These are phyloP conservation scores for Holtermanniella nyarrowii DNA, from an alignment of 768 basidiomycete genomes.

Conservation along the genomic window DNA sequence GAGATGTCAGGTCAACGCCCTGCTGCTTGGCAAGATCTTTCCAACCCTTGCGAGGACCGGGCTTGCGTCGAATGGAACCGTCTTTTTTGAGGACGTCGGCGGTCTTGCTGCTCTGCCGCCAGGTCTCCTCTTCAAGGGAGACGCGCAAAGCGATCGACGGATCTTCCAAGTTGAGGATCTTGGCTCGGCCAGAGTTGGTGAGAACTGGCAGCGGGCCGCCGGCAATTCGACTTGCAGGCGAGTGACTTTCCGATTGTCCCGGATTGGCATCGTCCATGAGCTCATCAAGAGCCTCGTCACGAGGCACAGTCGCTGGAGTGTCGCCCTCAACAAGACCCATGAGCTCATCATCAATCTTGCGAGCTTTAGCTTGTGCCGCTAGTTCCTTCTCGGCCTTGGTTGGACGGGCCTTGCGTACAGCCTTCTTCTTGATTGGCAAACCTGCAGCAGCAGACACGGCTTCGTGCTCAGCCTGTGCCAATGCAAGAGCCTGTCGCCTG, in stretches of 20 bases:
- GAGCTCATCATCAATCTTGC: conserved; percentile 31
- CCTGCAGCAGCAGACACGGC: conserved; percentile 14
- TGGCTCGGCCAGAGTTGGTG: conserved; percentile 3
- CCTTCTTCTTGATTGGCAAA: background rate
- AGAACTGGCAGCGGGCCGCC: background rate
- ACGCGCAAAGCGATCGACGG: conserved; percentile 18
- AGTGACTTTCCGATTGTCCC: background rate
- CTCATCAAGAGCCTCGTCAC: background rate
- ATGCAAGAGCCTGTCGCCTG: too few relatives aligned
- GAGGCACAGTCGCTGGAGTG: background rate
- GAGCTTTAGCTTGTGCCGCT: conserved; percentile 5
- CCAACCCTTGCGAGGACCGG: conserved; percentile 37
- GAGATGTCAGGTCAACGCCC: background rate
- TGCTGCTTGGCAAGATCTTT: conserved; percentile 18
- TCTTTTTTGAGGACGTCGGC: conserved; percentile 29
- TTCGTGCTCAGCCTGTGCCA: conserved; percentile 12
- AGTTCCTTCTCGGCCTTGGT: conserved; percentile 6
- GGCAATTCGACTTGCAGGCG: background rate
- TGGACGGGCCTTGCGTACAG: background rate
- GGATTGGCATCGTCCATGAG: conserved; percentile 4
- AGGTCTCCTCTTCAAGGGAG: conserved; percentile 27
- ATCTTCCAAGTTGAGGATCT: conserved; percentile 13
- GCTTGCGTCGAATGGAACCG: conserved; percentile 34
- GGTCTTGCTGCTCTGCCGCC: conserved; percentile 22
- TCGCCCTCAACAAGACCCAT: conserved; percentile 30